Percentiles rank a stretch among this genome's conserved stretches.
Evolutionary conservation across 169 alveolate species (phyloP).

Genomic region (Cystoisospora suis): DNA sequence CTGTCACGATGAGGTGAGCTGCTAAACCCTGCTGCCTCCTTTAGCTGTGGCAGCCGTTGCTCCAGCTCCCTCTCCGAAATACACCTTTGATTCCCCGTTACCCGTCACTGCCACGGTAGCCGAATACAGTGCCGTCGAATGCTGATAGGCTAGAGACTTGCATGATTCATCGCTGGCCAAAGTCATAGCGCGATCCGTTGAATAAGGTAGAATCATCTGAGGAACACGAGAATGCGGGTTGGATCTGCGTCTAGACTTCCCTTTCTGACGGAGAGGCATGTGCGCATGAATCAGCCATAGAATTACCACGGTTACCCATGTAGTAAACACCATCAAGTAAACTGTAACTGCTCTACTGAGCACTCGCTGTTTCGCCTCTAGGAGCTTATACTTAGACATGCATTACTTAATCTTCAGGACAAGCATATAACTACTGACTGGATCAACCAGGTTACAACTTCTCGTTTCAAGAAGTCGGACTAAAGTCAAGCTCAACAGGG

Average conservation of each 20-base stretch:
- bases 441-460: too few relatives aligned
- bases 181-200: slow-evolving; percentile 58
- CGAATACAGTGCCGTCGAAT: too few relatives aligned
- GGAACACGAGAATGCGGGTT: slow-evolving; percentile 54
- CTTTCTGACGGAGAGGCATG: slow-evolving; percentile 46
- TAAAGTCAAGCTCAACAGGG: slow-evolving; percentile 95
- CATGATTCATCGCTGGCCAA: slow-evolving; percentile 64
- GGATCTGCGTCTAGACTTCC: slow-evolving; percentile 59
- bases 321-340: slow-evolving; percentile 66
- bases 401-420: too few relatives aligned
- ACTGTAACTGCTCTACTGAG: slow-evolving; percentile 83
- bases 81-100: slow-evolving; percentile 96
- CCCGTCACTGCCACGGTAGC: slow-evolving; percentile 95
- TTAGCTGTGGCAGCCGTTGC: slow-evolving; percentile 94
- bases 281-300: slow-evolving; percentile 65
- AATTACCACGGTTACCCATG: slow-evolving; percentile 63
- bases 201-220: slow-evolving; percentile 59
- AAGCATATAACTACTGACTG: too few relatives aligned
- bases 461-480: slow-evolving; percentile 91
- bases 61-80: slow-evolving; percentile 97
- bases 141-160: slow-evolving; percentile 72
- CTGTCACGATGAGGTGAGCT: too few relatives aligned
- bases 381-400: too few relatives aligned
- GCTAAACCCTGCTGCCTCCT: slow-evolving; percentile 97
- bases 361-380: too few relatives aligned